Conservation (phyloP, 768 basidiomycete species). For the Termitomyces sp. region DNA sequence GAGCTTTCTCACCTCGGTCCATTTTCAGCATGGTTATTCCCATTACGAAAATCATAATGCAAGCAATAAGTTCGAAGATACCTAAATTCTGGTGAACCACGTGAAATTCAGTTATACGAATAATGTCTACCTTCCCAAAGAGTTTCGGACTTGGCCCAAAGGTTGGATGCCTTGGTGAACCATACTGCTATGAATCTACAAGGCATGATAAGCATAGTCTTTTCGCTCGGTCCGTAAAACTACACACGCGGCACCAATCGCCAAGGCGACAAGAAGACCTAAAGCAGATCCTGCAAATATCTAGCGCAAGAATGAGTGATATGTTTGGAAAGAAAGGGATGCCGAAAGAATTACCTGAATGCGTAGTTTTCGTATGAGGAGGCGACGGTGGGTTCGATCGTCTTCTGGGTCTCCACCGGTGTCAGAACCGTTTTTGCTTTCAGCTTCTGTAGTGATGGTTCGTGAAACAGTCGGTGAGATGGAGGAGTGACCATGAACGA, state of each 20-base stretch:
- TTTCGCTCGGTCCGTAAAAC: neutral
- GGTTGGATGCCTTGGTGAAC: slow-evolving; percentile 85
- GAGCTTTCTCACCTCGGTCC: slow-evolving; percentile 53
- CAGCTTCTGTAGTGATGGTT: slow-evolving; percentile 15
- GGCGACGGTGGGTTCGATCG: slow-evolving; percentile 31
- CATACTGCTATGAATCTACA: slow-evolving; percentile 83
- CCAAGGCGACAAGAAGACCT: slow-evolving; percentile 77
- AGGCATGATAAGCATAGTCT: neutral
- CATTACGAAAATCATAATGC: slow-evolving; percentile 89
- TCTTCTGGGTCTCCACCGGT: slow-evolving; percentile 21
- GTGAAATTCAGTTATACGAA: neutral
- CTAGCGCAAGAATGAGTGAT: slow-evolving; percentile 29
- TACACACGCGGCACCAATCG: slow-evolving; percentile 75
- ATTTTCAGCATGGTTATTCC: slow-evolving; percentile 93
- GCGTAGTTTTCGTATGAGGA: slow-evolving; percentile 64
- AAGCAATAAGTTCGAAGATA: slow-evolving; percentile 66
- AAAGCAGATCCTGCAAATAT: slow-evolving; percentile 72
- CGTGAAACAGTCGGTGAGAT: slow-evolving; percentile 14
- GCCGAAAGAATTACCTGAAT: slow-evolving; percentile 43
- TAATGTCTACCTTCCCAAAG: slow-evolving; percentile 82
- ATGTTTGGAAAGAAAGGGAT: neutral
- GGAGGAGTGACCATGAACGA: slow-evolving; percentile 44
- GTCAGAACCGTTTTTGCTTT: slow-evolving; percentile 24
- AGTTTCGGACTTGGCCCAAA: slow-evolving; percentile 83
- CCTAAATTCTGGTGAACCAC: slow-evolving; percentile 33